Conservation (phyloP, 1,139 yeast species). For the Pichiaceae sp. region DNA sequence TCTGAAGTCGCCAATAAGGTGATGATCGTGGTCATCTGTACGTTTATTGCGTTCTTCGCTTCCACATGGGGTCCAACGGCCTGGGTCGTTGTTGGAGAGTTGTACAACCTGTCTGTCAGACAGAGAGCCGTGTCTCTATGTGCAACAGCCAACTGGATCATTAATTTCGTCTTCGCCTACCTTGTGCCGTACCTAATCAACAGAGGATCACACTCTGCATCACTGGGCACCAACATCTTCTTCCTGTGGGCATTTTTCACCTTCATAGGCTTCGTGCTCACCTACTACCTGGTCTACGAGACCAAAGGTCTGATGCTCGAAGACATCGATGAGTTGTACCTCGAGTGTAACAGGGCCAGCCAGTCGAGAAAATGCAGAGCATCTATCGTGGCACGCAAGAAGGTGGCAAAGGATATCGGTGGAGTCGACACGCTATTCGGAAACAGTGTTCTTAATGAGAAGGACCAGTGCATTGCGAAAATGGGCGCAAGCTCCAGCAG, state of each 20-base stretch:
- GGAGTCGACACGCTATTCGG: too few relatives aligned
- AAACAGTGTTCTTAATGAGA: too few relatives aligned
- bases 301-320: conserved; percentile 62
- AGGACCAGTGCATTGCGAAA: too few relatives aligned
- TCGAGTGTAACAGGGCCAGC: conserved; percentile 37
- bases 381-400: too few relatives aligned
- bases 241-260: conserved; percentile 73
- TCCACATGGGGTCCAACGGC: conserved; percentile 76
- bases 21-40: conserved; percentile 60
- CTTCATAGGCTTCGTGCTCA: conserved; percentile 41
- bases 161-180: conserved; percentile 65
- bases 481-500: too few relatives aligned
- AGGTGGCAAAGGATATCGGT: too few relatives aligned
- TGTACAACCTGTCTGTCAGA: conserved; percentile 63
- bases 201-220: conserved; percentile 54
- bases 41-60: conserved; percentile 67
- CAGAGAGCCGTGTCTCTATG: conserved; percentile 69
- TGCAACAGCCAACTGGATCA: conserved; percentile 75
- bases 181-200: conserved; percentile 63
- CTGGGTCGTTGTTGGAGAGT: conserved; percentile 73
- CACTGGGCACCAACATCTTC: conserved; percentile 61
- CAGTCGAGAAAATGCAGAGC: conserved; percentile 22
- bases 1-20: conserved; percentile 44
- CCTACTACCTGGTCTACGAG: conserved; percentile 51
- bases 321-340: conserved; percentile 53